These are phyloP conservation scores for Mollisiaceae sp. DNA, from an alignment of 2,329 filamentous ascomycete genomes.

Conservation along the genomic window DNA sequence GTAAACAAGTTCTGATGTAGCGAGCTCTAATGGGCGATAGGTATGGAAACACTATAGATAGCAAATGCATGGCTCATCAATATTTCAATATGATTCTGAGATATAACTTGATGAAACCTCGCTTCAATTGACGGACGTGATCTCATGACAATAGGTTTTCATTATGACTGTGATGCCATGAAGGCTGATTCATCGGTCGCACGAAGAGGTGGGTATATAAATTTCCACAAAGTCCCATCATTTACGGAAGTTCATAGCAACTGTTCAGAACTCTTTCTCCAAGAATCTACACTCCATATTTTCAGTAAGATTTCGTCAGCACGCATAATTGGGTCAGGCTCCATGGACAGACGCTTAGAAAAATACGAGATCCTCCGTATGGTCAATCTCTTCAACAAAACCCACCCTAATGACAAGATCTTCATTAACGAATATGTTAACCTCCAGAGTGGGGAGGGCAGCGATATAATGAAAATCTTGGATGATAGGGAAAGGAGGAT, in stretches of 20 bases:
- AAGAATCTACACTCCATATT: background rate
- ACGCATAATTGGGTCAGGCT: no score
- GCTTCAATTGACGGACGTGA: background rate
- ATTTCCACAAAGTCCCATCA: background rate
- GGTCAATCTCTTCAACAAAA: no score
- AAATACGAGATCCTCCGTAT: no score
- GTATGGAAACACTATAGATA: background rate
- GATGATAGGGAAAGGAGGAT: no score
- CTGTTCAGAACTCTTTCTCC: background rate
- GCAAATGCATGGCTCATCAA: background rate
- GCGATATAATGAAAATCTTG: no score
- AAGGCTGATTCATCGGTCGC: background rate
- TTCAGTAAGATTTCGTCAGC: no score
- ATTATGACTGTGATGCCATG: background rate
- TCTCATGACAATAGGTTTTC: background rate
- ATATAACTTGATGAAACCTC: background rate
- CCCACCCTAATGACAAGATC: no score
- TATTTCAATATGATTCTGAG: background rate
- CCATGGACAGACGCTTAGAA: no score
- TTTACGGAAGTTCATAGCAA: background rate
- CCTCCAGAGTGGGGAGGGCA: no score
- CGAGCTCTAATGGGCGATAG: background rate
- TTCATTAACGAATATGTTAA: no score
- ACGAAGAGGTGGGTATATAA: background rate
- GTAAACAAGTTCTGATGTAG: background rate